Evolutionary conservation across 257 asterid species (phyloP), one percentile per base, ranked within the genome.

Genomic region (Ilex asprella): DNA sequence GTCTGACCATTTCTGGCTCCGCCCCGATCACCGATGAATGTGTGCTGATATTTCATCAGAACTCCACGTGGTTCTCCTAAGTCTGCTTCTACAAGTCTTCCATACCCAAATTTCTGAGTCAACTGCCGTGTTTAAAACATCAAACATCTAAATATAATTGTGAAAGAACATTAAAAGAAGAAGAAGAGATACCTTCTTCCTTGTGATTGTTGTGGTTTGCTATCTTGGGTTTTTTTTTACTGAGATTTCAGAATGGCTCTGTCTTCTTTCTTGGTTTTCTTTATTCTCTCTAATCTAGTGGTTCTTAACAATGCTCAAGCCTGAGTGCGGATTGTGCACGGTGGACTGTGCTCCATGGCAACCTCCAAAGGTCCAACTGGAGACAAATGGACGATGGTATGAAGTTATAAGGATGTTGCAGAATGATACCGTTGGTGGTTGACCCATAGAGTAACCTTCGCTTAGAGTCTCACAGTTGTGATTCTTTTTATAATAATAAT

Each of bases 51-150:
- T 21, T 21, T 21, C 27, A 21, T 21, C 27, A 21, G 27, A 21
- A 21, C 27, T 1, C 1, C 27, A 21, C 27, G 1, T 21, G 27
- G 27, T 21, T 21, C 27, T 21, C 27, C 27, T 21, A 21, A 21
- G 27, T 21, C 27, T 21, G 27, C 27, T 21, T 21, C 27, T 21
- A 21, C 27, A 21, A 21, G 27, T 21, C 27, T 63, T 63, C 43
- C 58, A 39, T 61, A 55, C 51, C 64, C 27, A 16, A 6, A 31
- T 61, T 71, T 69, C 70, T 61, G 27, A 21, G 27, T 21, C 27
- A 21, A 21, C 27, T 21, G 27, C 56, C 76, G 74, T 72, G 75
- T 65, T 62, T 13, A 9, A 13, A 12, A 12, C 10, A 14, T 30
- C 12, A 41, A 10, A 35, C n/a, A 27, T 7, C 5, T 8, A 11